Base-by-base conservation (phyloP, 1,284 basidiomycete species). In the Cutaneotrichosporon cutaneum region DNA sequence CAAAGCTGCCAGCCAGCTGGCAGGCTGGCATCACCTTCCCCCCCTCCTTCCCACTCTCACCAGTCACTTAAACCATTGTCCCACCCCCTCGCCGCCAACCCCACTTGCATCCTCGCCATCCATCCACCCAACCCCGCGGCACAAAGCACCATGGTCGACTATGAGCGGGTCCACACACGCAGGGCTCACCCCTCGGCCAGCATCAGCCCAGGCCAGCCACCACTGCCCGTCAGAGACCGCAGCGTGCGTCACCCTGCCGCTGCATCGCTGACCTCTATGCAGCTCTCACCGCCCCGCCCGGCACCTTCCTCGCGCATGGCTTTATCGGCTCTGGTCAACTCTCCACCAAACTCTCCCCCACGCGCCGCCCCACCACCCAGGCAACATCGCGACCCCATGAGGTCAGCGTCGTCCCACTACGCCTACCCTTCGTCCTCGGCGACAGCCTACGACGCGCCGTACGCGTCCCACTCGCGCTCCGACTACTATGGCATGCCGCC, bases 311-410 rank as follows among this genome's bases (percentile, higher is more conserved):
- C 68, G 14, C 68, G 74, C 16, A 76, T 76, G 74, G 58, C 72
- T 10, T 58, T 76, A n/a, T 74, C 72, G 7, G 70, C 73, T 9
- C 62, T 75, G 2, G 74, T 76, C 44, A 75, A 76, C 56, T 73
- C 72, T 27, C 70, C 72, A 44, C 70, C 72, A 30, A 39, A 52
- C 36, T 53, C 48, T 16, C 61, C 22, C 22, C 59, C 39, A 27
- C 32, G 27, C 33, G 59, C 36, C 24, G 27, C 39, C 32, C 44
- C 56, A 33, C 45, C 56, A 33, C 33, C 44, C 39, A n/a, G 55
- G 54, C 27, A 45, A 47, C 36, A 45, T 6, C 39, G 18, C 59
- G 51, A 24, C 33, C 33, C 55, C 57, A 36, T 51, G 21, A 18
- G 51, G 58, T 30, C 48, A 48, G 18, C 39, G 18, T 52, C 52